Evolutionary conservation across 805 yeast species (phyloP), one percentile per base, ranked within the genome.

Genomic region (Tetrapisispora pingtungensis): DNA sequence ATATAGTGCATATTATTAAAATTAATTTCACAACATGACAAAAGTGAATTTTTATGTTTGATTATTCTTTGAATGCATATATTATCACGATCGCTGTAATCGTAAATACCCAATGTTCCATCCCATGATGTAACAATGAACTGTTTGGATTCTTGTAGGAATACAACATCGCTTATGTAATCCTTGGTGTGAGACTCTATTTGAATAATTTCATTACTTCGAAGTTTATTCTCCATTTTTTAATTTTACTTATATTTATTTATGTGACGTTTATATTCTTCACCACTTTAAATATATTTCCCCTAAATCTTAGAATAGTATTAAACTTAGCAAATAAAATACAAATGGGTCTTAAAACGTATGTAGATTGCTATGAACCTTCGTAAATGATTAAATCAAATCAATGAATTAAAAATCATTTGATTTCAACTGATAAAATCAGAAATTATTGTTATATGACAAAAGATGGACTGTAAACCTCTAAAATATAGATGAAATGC

Each of bases 41-140:
- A 31, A 12, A 60, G 36, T 3, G 59, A 49, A 33, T 36, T 34
- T 2, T 38, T 41, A 33, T 55, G 50, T 12, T 42, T 20, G 26
- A 51, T 17, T 15, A 43, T 35, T 8, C 6, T 22, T 17, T 42
- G 33, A 7, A 42, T 28, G 8, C 15, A 17, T 10, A 42, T 18
- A 24, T 42, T 32, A 8, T 32, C 33, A n/a, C 24, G 13, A 2
- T 36, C 13, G 10, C 27, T 22, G 32, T 42, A 42, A 36, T 42
- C 28, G 53, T 71, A 78, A 3, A 77, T 57, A 4, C 68, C 54
- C 0, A 78, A 54, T 3, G 65, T 54, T 3, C 75, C 72, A 50
- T 78, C 84, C 85, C 87, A 81, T 0, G 80, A 66, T 2, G 81
- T 67, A 1, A 68, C 75, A 3, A 75, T 57, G 13, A 80, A 61